Evolutionary conservation across 345 rosid species (phyloP).

Genomic region (thale cress (Arabidopsis thaliana)): DNA sequence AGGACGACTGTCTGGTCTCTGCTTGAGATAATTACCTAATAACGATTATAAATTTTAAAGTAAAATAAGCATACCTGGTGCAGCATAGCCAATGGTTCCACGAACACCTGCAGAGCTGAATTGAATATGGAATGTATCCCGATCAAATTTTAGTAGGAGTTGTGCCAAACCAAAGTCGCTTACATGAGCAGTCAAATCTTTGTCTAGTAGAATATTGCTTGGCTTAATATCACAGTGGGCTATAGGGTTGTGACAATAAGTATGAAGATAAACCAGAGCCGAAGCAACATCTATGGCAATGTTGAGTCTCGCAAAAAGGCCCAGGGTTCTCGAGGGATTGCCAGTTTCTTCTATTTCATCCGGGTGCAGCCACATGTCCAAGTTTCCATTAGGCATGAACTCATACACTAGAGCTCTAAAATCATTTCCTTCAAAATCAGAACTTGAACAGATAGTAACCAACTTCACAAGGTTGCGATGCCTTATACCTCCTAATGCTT

Average conservation of each 20-base stretch:
- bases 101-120: slow-evolving; percentile 48
- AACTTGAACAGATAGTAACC: slow-evolving; percentile 46
- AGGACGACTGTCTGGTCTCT: too few species aligned
- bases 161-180: slow-evolving; percentile 44
- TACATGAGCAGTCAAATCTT: slow-evolving; percentile 39
- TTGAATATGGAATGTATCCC: slow-evolving; percentile 9
- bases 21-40: too few species aligned
- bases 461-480: slow-evolving; percentile 56
- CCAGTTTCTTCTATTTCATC: background rate
- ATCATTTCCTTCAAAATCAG: slow-evolving; percentile 39
- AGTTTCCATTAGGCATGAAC: slow-evolving; percentile 42
- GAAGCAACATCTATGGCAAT: slow-evolving; percentile 35
- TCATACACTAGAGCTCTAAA: slow-evolving; percentile 40
- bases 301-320: slow-evolving; percentile 22
- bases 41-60: background rate
- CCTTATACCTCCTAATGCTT: slow-evolving; percentile 44
- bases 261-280: slow-evolving; percentile 33
- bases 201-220: slow-evolving; percentile 43
- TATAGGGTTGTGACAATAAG: slow-evolving; percentile 18
- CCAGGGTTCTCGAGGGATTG: background rate
- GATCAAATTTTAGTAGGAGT: slow-evolving; percentile 18
- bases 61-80: slow-evolving; percentile 44
- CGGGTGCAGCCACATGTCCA: slow-evolving; percentile 37
- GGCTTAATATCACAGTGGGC: slow-evolving; percentile 48
- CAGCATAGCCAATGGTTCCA: slow-evolving; percentile 56